These are phyloP conservation scores for Amaranthus hypochondriacus DNA, from an alignment of 148 eudicot genomes.

Conservation along the genomic window DNA sequence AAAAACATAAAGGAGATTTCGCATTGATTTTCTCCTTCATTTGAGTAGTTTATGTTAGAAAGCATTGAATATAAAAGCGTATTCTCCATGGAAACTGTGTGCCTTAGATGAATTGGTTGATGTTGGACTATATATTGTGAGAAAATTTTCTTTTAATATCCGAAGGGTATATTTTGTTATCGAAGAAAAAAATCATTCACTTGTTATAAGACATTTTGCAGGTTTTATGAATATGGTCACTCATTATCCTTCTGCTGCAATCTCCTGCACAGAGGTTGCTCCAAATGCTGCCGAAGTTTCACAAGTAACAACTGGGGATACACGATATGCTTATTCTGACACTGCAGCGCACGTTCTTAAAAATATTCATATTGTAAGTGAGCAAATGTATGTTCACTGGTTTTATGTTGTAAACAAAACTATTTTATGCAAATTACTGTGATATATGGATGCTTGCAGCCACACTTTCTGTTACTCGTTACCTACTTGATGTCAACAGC, in stretches of 20 bases:
- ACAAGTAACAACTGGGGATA: slow-evolving; percentile 30
- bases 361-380: slow-evolving; percentile 56
- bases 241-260: slow-evolving; percentile 46
- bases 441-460: background rate
- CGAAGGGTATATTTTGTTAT: background rate
- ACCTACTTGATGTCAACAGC: background rate
- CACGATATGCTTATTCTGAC: slow-evolving; percentile 29
- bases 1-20: background rate
- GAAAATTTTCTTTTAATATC: background rate
- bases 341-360: slow-evolving; percentile 33
- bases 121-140: background rate
- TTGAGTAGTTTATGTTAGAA: background rate
- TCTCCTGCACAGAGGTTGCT: slow-evolving; percentile 40
- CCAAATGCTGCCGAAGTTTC: slow-evolving; percentile 40
- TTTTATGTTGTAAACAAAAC: background rate
- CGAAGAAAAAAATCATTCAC: background rate
- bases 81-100: background rate
- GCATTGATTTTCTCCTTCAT: background rate
- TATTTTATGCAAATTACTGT: background rate
- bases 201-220: background rate
- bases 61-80: background rate
- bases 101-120: background rate
- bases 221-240: slow-evolving; percentile 38
- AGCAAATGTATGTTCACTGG: background rate
- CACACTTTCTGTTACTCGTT: background rate